These are phyloP conservation scores for Metschnikowia peoriensis DNA, from an alignment of 805 yeast species.

Conservation along the genomic window DNA sequence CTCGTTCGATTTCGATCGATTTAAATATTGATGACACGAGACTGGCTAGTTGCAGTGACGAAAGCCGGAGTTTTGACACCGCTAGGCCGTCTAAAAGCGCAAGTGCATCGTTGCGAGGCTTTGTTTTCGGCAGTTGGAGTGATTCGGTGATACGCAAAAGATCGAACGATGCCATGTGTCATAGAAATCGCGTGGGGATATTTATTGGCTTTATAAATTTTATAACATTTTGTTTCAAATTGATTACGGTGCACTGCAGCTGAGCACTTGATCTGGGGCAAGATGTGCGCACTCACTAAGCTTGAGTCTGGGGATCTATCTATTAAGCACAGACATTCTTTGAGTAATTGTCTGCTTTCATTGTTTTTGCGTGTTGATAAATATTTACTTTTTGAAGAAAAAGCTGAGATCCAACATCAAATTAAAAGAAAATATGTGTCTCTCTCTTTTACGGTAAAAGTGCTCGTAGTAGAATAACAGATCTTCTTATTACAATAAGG, in stretches of 20 bases:
- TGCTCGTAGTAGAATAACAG: no score
- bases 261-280: neutral
- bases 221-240: neutral
- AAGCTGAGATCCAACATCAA: no score
- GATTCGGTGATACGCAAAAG: slow-evolving; percentile 13
- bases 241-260: neutral
- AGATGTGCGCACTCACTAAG: neutral
- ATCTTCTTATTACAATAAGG: no score
- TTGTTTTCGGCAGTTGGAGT: slow-evolving; percentile 13
- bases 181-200: neutral
- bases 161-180: slow-evolving; percentile 17
- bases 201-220: neutral
- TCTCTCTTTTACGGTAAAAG: no score
- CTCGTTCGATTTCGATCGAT: slow-evolving; percentile 37
- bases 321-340: no score
- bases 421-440: no score
- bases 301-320: no score
- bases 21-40: slow-evolving; percentile 26
- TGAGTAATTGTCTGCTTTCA: no score
- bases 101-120: slow-evolving; percentile 18
- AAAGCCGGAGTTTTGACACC: slow-evolving; percentile 18
- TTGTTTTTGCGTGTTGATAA: no score
- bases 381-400: no score
- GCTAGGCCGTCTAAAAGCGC: slow-evolving; percentile 8
- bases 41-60: slow-evolving; percentile 22